Percentiles rank a stretch among this genome's conserved stretches.
These are phyloP conservation scores for Tulasnella sp. DNA, from an alignment of 768 basidiomycete species.

Conservation along the genomic window DNA sequence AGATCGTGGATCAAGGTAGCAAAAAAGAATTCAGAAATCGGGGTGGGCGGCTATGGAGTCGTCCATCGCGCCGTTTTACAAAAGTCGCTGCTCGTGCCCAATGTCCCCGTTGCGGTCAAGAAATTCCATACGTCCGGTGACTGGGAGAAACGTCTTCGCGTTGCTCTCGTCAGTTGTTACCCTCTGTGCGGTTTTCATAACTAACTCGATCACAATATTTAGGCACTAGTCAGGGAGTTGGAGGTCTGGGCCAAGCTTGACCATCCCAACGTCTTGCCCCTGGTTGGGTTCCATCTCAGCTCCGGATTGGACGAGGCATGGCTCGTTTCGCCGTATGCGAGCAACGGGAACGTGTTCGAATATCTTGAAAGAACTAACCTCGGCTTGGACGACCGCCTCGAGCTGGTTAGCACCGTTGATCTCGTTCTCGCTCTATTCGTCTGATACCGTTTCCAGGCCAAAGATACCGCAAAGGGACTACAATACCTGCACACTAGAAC, in stretches of 20 bases:
- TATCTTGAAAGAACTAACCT: not conserved
- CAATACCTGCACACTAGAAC: not conserved
- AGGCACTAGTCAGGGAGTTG: constrained; percentile 5
- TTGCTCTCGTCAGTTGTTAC: too few relatives aligned
- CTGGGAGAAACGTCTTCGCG: too few relatives aligned
- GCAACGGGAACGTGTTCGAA: not conserved
- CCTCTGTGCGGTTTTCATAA: too few relatives aligned
- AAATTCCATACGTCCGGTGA: too few relatives aligned
- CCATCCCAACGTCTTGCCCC: not conserved
- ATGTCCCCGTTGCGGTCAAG: too few relatives aligned
- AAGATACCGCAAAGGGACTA: not conserved
- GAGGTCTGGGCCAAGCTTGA: not conserved
- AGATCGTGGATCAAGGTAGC: too few relatives aligned
- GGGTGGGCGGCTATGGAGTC: too few relatives aligned
- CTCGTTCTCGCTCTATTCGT: not conserved
- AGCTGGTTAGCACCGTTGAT: not conserved
- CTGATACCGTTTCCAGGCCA: not conserved
- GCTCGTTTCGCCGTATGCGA: not conserved
- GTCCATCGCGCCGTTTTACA: too few relatives aligned
- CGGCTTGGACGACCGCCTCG: not conserved
- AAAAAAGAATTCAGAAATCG: too few relatives aligned
- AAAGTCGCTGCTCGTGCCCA: too few relatives aligned
- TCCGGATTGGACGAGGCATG: not conserved
- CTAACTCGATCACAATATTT: too few relatives aligned
- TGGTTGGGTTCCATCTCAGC: constrained; percentile 3